Conservation (phyloP, 345 rosid species). For the Isatis tinctoria region DNA sequence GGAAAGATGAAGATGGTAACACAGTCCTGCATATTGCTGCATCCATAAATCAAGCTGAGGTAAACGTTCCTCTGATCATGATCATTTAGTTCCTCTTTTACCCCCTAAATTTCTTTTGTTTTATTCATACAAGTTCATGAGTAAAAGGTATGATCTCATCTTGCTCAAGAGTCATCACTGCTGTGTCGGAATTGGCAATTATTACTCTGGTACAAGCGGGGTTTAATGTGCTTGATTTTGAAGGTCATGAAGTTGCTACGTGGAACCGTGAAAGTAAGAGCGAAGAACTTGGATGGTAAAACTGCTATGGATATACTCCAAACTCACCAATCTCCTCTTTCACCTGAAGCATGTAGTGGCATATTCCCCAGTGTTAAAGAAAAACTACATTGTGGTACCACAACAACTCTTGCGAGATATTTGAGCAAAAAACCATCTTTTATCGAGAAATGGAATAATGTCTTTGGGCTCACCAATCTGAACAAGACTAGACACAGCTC, state of each 20-base stretch:
- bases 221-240: not conserved
- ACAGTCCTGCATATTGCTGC: slow-evolving; percentile 38
- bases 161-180: not conserved
- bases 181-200: not conserved
- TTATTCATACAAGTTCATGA: not conserved
- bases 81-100: not conserved
- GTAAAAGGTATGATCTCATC: not conserved
- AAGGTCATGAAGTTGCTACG: slow-evolving; percentile 15
- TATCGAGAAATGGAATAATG: slow-evolving; percentile 2
- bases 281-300: slow-evolving; percentile 23
- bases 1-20: slow-evolving; percentile 42
- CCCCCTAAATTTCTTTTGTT: not conserved
- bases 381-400: not conserved
- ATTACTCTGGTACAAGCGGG: too few relatives aligned
- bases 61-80: not conserved
- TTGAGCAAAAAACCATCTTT: slow-evolving; percentile 1
- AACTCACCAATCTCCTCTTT: not conserved
- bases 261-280: slow-evolving; percentile 8
- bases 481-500: not conserved
- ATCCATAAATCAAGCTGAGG: slow-evolving; percentile 19
- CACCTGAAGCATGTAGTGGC: not conserved
- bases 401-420: slow-evolving; percentile 2
- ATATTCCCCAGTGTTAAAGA: not conserved
- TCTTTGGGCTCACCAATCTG: slow-evolving; percentile 5
- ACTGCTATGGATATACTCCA: slow-evolving; percentile 30